phyloP scores from a whole-genome alignment of 768 basidiomycete genomes.

The Agrocybe chaxingu region DNA sequence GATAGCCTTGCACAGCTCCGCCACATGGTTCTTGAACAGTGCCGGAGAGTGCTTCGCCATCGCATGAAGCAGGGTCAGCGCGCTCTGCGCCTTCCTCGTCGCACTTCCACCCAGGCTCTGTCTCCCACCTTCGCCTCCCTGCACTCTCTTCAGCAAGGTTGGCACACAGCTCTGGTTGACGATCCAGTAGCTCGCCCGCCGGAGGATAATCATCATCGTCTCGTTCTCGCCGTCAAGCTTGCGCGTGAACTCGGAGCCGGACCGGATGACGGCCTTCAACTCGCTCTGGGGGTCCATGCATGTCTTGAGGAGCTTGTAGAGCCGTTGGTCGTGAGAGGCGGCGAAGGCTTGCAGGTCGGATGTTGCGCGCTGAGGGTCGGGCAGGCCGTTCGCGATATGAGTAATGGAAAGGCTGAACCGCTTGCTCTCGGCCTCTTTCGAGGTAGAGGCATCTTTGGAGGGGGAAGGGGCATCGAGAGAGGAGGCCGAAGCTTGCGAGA shows the following conservation, averaged over 20 bases:
- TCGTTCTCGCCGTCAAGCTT: conserved; percentile 51
- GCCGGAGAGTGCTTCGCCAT: conserved; percentile 75
- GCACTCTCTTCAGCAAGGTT: conserved; percentile 68
- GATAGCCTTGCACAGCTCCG: conserved; percentile 72
- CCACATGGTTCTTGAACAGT: conserved; percentile 70
- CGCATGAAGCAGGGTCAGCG: conserved; percentile 49
- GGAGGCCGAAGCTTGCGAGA: conserved; percentile 69
- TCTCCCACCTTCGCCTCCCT: conserved; percentile 40
- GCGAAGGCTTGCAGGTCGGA: conserved; percentile 86
- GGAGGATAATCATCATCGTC: conserved; percentile 73
- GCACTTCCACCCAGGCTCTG: conserved; percentile 23
- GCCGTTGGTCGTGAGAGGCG: conserved; percentile 76
- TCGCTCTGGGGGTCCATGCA: conserved; percentile 85
- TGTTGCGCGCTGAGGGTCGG: conserved; percentile 68
- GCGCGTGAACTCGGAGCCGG: too few species aligned
- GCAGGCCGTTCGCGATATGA: conserved; percentile 59
- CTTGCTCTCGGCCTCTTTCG: conserved; percentile 50
- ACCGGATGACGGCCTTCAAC: conserved; percentile 44
- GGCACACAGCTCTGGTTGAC: conserved; percentile 86
- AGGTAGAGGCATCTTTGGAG: conserved; percentile 41
- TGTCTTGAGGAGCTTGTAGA: conserved; percentile 81
- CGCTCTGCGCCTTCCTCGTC: conserved; percentile 37
- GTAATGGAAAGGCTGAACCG: conserved; percentile 54
- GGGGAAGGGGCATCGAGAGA: background rate
- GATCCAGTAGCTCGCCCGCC: conserved; percentile 66